Base-by-base conservation (phyloP, 208 protist species). In the Phytomonas serpens region DNA sequence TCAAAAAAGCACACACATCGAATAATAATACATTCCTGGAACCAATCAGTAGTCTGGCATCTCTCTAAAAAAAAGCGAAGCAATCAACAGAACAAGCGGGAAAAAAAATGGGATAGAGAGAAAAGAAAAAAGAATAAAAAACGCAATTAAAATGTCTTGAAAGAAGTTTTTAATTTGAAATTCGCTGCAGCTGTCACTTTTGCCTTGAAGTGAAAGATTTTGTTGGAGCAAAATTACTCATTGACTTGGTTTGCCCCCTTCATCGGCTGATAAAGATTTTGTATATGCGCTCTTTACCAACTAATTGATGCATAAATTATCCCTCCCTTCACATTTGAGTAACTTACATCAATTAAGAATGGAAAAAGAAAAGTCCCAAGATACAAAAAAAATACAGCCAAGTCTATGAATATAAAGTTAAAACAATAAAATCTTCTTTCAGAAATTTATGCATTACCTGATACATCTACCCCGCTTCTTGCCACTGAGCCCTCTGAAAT, bases 401-500 rank as follows among this genome's bases (percentile, higher is more conserved):
- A 57, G 47, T 9, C 47, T 57, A 57, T 19, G 47, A 57, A 57
- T 57, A 19, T 57, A 57, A 57, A 57, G 47, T 57, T 57, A 57
- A 36, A 36, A 57, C 47, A 57, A 57, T 11, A 27, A 27, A 27
- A 57, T 19, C 13, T 27, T 27, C 5, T 27, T 27, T 57, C 63
- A 34, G 19, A 4, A 34, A 23, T 67, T 67, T 23, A 67, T 47
- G 37, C 34, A 67, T 47, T 51, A 37, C 23, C 38, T 62, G 63
- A 23, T 51, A 67, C 11, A 67, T 67, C 13, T 51, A 62, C 38
- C 13, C 11, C 34, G 40, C 63, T 57, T 67, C 38, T 61, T 23
- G 6, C 7, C 4, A 52, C 63, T 51, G 37, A 5, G 16, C 7
- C 76, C 64, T 87, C 82, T 0, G 75, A 79, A 16, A 87, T 70